Conservation (phyloP, 257 asterid genomes). For the Plantago elongata region DNA sequence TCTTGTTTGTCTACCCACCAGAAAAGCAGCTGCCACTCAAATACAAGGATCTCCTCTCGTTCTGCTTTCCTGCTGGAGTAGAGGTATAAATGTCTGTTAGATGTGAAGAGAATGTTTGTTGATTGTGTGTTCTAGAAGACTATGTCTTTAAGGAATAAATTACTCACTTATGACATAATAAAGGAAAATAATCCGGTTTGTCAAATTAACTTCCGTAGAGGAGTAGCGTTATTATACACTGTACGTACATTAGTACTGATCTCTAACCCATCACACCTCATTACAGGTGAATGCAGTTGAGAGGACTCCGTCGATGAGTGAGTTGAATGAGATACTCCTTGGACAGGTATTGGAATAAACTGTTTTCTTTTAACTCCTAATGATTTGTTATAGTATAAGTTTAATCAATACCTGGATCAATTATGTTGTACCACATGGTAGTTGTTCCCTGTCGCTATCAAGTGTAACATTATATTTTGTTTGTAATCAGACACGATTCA, state of each 20-base stretch:
- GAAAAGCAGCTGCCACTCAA: constrained; percentile 92
- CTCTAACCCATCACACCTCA: constrained; percentile 20
- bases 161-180: not conserved
- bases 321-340: constrained; percentile 86
- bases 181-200: not conserved
- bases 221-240: constrained; percentile 10
- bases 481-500: too few relatives aligned
- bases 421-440: too few relatives aligned
- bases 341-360: constrained; percentile 68
- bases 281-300: constrained; percentile 90
- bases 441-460: too few relatives aligned
- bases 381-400: not conserved
- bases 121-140: not conserved
- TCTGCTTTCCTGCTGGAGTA: constrained; percentile 95
- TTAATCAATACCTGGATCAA: too few relatives aligned
- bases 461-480: too few relatives aligned
- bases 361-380: constrained; percentile 5
- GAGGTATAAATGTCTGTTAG: constrained; percentile 43
- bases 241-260: constrained; percentile 2
- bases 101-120: too few relatives aligned
- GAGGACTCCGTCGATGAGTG: constrained; percentile 99
- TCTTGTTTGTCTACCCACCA: constrained; percentile 96
- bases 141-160: constrained; percentile 5
- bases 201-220: constrained; percentile 10
- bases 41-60: constrained; percentile 93